A percentile compares a stretch with the other conserved stretches of the same genome.
phyloP scores from a whole-genome alignment of 768 basidiomycete genomes.

The Suillus lakei region DNA sequence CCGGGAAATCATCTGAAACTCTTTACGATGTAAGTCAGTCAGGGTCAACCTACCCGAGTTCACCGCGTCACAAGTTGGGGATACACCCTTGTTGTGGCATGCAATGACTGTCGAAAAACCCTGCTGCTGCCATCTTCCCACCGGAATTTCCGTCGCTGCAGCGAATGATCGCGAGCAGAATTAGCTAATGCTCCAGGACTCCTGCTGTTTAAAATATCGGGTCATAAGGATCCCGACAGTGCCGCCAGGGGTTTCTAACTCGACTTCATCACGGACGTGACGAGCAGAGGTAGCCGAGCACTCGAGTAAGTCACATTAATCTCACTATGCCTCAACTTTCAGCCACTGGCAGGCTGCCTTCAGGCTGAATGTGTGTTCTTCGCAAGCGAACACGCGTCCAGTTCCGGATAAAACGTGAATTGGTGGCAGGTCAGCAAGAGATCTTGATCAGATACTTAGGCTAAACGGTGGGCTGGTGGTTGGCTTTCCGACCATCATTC shows the following conservation, averaged over 20 bases:
- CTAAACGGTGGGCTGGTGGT: not conserved
- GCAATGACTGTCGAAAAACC: constrained; percentile 10
- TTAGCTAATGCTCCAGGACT: not conserved
- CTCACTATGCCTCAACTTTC: not conserved
- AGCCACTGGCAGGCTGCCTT: not conserved
- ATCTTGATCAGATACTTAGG: too few species aligned
- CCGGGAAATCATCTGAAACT: too few species aligned
- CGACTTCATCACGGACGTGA: not conserved
- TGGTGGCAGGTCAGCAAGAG: too few species aligned
- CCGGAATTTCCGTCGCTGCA: constrained; percentile 14
- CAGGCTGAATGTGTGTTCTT: not conserved
- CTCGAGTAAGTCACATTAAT: not conserved
- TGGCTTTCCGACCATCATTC: not conserved
- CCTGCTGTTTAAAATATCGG: not conserved
- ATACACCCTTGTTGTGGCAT: not conserved
- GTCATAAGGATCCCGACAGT: not conserved
- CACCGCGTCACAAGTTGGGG: not conserved
- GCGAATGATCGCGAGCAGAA: not conserved
- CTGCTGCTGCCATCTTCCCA: constrained; percentile 25
- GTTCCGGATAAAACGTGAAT: not conserved
- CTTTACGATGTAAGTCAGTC: not conserved
- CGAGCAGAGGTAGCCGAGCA: not conserved
- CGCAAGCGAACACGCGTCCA: not conserved
- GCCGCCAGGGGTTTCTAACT: not conserved
- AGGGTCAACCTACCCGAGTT: not conserved